A percentile compares a stretch with the other conserved stretches of the same genome.
Evolutionary conservation across 495 filamentous ascomycete genomes (phyloP).

Genomic region (Tuber indicum): DNA sequence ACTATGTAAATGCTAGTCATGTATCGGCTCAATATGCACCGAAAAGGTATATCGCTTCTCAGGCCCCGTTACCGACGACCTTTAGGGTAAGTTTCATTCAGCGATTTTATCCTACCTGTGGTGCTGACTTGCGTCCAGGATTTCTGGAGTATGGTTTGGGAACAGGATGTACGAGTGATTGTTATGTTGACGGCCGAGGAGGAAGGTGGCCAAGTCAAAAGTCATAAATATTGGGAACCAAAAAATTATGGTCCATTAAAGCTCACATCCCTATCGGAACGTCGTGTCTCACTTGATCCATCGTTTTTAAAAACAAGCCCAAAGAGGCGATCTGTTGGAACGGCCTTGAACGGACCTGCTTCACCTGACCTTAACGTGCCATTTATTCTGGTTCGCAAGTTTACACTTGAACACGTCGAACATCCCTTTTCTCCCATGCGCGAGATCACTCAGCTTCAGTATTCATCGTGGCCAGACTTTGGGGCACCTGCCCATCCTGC

Average conservation of each 20-base stretch:
- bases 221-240: conserved; percentile 86
- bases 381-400: conserved; percentile 77
- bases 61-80: conserved; percentile 87
- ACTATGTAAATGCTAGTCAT: conserved; percentile 94
- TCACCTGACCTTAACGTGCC: conserved; percentile 52
- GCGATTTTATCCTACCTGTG: conserved; percentile 1
- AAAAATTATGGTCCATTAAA: conserved; percentile 72
- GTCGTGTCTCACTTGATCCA: conserved; percentile 66
- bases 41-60: conserved; percentile 90
- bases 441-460: conserved; percentile 92
- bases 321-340: conserved; percentile 46
- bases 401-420: conserved; percentile 67
- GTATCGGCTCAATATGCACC: conserved; percentile 68
- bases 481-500: conserved; percentile 82
- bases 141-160: conserved; percentile 97
- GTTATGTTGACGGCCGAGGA: conserved; percentile 95
- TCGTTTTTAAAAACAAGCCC: conserved; percentile 42
- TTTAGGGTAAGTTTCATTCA: conserved; percentile 62
- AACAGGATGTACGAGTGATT: conserved; percentile 86
- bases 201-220: conserved; percentile 91
- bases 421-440: conserved; percentile 80
- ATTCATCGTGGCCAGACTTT: conserved; percentile 92
- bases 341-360: conserved; percentile 33
- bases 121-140: conserved; percentile 60
- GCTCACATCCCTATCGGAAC: conserved; percentile 71